These are phyloP conservation scores for Blepharisma japonicum DNA, from an alignment of 73 alveolate genomes.

Conservation along the genomic window DNA sequence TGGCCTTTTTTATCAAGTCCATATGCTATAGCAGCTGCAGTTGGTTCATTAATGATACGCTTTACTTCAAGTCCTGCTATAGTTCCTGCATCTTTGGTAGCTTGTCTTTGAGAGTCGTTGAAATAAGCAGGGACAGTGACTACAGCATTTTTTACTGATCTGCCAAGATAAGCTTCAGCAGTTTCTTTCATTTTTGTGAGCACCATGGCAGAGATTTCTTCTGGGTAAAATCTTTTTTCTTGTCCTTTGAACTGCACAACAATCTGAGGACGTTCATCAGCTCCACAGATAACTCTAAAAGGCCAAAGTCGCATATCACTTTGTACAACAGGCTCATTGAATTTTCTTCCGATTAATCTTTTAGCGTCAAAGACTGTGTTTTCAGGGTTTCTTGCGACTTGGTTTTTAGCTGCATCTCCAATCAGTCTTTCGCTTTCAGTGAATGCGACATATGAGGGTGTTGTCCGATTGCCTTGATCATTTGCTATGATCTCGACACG, in stretches of 20 bases:
- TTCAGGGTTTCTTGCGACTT: constrained; percentile 91
- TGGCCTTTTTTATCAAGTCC: constrained; percentile 85
- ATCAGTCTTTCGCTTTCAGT: constrained; percentile 88
- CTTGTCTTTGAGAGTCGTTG: constrained; percentile 77
- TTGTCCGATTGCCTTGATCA: constrained; percentile 93
- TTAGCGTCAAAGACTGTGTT: constrained; percentile 90
- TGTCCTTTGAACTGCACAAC: constrained; percentile 63
- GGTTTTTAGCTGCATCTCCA: constrained; percentile 96
- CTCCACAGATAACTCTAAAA: constrained; percentile 85
- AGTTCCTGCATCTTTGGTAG: constrained; percentile 82
- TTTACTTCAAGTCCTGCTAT: constrained; percentile 67
- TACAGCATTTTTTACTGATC: constrained; percentile 72
- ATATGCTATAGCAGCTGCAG: constrained; percentile 95
- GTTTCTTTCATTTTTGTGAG: constrained; percentile 75
- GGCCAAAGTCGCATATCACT: constrained; percentile 89
- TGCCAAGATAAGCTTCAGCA: constrained; percentile 70
- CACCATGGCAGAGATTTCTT: constrained; percentile 94
- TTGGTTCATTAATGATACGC: constrained; percentile 79
- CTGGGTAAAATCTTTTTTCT: constrained; percentile 69
- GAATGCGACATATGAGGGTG: constrained; percentile 95
- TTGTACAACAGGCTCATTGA: constrained; percentile 85
- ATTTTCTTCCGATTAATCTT: constrained; percentile 91
- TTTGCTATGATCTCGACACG: constrained; percentile 96
- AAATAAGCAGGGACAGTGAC: constrained; percentile 85
- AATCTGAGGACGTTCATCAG: constrained; percentile 87